Conservation (phyloP, 768 basidiomycete species). For the Naganishia onofrii region DNA sequence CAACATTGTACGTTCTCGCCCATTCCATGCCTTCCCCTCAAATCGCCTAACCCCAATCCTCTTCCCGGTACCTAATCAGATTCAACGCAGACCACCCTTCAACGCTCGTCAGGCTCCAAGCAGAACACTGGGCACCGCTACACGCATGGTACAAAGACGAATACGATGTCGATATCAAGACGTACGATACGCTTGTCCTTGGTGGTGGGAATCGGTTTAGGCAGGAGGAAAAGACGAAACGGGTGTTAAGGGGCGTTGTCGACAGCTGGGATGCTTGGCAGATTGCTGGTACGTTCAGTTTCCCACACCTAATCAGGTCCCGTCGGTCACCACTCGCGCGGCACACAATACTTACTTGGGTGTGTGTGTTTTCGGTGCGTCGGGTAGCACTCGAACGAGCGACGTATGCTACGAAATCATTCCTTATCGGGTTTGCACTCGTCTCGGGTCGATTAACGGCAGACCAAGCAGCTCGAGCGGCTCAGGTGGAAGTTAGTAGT, state of each 20-base stretch:
- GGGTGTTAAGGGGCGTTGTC: conserved; percentile 62
- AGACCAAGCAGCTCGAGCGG: conserved; percentile 78
- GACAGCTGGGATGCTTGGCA: conserved; percentile 73
- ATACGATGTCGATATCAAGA: conserved; percentile 64
- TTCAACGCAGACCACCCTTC: conserved; percentile 79
- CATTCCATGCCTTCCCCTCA: not conserved
- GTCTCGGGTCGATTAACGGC: conserved; percentile 71
- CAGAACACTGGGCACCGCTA: conserved; percentile 82
- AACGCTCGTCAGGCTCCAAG: conserved; percentile 71
- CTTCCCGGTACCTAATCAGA: conserved; percentile 55
- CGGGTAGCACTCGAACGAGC: conserved; percentile 80
- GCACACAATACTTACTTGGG: not conserved
- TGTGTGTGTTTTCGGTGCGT: not conserved
- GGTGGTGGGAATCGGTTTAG: conserved; percentile 67
- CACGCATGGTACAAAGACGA: conserved; percentile 70
- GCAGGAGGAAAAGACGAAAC: conserved; percentile 69
- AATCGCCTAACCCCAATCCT: not conserved
- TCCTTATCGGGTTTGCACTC: conserved; percentile 80
- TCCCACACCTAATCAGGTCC: no score
- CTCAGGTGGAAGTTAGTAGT: conserved; percentile 88
- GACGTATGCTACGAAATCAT: conserved; percentile 83
- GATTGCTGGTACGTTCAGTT: conserved; percentile 71
- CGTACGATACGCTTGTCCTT: conserved; percentile 55
- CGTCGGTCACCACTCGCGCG: no score
- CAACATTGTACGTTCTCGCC: conserved; percentile 52